Percentiles rank a stretch among this genome's conserved stretches.
Conservation (phyloP, 1,284 basidiomycete genomes). For the Retiboletus flavoniger region DNA sequence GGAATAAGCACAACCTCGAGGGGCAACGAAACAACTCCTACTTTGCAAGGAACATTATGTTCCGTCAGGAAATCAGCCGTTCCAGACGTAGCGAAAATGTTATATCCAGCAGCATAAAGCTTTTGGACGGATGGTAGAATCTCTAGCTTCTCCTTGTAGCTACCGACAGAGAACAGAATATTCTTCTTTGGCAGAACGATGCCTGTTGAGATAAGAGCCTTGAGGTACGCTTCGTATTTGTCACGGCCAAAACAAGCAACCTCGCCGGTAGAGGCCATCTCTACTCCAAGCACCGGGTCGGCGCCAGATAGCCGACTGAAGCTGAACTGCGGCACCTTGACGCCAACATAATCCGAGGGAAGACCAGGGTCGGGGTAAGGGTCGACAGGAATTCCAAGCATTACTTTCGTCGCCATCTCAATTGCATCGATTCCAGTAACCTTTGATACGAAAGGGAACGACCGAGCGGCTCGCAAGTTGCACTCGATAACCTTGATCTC, state of each 20-base stretch:
- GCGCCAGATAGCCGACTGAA: constrained; percentile 95
- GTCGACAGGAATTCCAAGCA: constrained; percentile 88
- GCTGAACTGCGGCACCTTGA: constrained; percentile 99
- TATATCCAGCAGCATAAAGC: constrained; percentile 91
- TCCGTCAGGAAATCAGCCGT: constrained; percentile 95
- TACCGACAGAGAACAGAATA: constrained; percentile 91
- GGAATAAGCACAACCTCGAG: constrained; percentile 7
- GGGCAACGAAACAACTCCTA: constrained; percentile 31
- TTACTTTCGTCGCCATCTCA: constrained; percentile 98
- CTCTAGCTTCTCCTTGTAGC: constrained; percentile 97
- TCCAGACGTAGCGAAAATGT: constrained; percentile 95
- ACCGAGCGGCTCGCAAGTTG: constrained; percentile 95
- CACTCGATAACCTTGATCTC: constrained; percentile 99
- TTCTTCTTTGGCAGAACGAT: constrained; percentile 95
- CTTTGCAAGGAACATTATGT: constrained; percentile 83
- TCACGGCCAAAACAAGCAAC: constrained; percentile 98
- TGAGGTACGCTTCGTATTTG: constrained; percentile 98
- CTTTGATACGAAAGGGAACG: constrained; percentile 99
- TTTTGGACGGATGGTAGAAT: constrained; percentile 96
- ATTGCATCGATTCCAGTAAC: constrained; percentile 97
- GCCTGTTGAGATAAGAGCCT: constrained; percentile 94
- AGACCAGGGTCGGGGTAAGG: constrained; percentile 87
- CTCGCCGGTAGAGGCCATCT: constrained; percentile 99
- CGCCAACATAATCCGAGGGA: constrained; percentile 92
- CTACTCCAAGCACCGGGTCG: constrained; percentile 97